Conservation (phyloP, 768 basidiomycete genomes). For the Trametes cingulata region DNA sequence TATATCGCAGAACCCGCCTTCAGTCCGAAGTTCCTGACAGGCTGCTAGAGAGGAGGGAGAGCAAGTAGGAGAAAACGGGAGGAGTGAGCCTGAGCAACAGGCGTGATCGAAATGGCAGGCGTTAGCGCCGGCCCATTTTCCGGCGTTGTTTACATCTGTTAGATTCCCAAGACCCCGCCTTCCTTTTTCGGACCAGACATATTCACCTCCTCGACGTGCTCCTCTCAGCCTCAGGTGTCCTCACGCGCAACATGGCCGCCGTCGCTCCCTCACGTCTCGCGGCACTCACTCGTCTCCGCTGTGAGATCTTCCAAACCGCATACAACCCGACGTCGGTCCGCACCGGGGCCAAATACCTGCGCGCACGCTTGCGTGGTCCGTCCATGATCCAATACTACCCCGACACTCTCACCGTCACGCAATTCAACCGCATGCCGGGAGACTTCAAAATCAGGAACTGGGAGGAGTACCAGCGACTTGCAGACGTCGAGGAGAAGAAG, state of each 20-base stretch:
- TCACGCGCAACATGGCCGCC: conserved; percentile 30
- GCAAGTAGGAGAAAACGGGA: neutral
- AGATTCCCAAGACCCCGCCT: conserved; percentile 18
- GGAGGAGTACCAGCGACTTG: conserved; percentile 64
- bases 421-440: conserved; percentile 46
- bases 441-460: conserved; percentile 54
- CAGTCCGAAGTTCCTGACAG: neutral
- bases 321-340: conserved; percentile 83
- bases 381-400: conserved; percentile 88
- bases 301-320: conserved; percentile 79
- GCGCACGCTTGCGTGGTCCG: conserved; percentile 78
- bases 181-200: conserved; percentile 1
- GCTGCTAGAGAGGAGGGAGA: neutral
- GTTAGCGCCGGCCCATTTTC: neutral
- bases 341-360: conserved; percentile 92
- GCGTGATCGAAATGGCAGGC: neutral
- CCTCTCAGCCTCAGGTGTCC: neutral
- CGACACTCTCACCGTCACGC: conserved; percentile 51
- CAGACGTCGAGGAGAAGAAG: conserved; percentile 67
- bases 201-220: neutral
- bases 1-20: neutral
- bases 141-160: conserved; percentile 25
- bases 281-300: conserved; percentile 63
- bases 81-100: neutral
- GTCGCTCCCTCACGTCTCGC: conserved; percentile 54